These are phyloP conservation scores for Bothriochloa decipiens DNA, from an alignment of 176 grass and related monocot genomes.

Conservation along the genomic window DNA sequence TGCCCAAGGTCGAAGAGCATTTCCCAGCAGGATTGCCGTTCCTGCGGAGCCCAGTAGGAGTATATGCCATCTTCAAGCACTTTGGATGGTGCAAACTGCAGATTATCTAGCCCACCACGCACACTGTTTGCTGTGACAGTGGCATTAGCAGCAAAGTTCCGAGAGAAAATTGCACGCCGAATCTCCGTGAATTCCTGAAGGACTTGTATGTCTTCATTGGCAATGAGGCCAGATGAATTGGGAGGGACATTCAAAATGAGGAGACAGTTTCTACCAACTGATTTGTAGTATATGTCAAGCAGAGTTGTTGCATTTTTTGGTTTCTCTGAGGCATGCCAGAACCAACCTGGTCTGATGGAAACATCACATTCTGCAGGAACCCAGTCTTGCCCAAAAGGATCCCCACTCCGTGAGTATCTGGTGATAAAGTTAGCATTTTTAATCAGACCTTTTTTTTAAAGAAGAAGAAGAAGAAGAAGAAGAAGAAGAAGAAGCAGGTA, in stretches of 20 bases:
- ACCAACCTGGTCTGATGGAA: slow-evolving; percentile 92
- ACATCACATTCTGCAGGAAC: slow-evolving; percentile 96
- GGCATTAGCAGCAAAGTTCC: slow-evolving; percentile 65
- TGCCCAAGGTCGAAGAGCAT: slow-evolving; percentile 59
- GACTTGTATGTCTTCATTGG: slow-evolving; percentile 73
- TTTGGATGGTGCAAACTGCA: slow-evolving; percentile 71
- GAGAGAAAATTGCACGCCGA: slow-evolving; percentile 67
- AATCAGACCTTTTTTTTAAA: neutral
- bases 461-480: no score
- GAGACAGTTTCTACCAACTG: slow-evolving; percentile 92
- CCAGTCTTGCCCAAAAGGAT: slow-evolving; percentile 79
- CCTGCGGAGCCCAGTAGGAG: slow-evolving; percentile 80
- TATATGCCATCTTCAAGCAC: slow-evolving; percentile 60
- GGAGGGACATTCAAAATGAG: slow-evolving; percentile 93
- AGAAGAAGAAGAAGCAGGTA: neutral
- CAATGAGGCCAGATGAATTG: slow-evolving; percentile 80
- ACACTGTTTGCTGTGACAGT: slow-evolving; percentile 66
- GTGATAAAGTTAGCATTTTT: slow-evolving; percentile 26
- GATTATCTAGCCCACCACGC: slow-evolving; percentile 56
- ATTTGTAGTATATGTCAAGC: slow-evolving; percentile 96
- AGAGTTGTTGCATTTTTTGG: slow-evolving; percentile 66
- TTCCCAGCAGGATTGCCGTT: slow-evolving; percentile 59
- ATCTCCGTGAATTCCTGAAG: slow-evolving; percentile 79
- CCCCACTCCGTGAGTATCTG: slow-evolving; percentile 68
- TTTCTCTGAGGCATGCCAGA: slow-evolving; percentile 83